Conservation (phyloP, 2,329 filamentous ascomycete species). For the Xylogone sp. region DNA sequence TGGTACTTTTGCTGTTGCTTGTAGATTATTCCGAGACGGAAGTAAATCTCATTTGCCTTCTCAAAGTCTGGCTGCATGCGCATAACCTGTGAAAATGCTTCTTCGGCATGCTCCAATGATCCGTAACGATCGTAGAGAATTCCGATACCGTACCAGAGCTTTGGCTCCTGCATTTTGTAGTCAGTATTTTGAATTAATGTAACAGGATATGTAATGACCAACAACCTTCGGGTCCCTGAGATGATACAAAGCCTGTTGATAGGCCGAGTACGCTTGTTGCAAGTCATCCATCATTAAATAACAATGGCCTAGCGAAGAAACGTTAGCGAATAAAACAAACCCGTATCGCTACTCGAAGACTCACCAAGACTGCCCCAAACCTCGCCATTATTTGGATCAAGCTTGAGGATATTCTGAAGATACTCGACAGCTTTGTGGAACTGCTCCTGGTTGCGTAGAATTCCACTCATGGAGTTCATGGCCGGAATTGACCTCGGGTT, state of each 20-base stretch:
- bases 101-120: constrained; percentile 93
- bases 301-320: constrained; percentile 73
- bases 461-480: constrained; percentile 91
- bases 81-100: constrained; percentile 98
- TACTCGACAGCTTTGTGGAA: constrained; percentile 94
- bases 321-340: constrained; percentile 12
- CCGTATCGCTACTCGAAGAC: constrained; percentile 21
- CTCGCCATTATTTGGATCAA: constrained; percentile 86
- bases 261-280: constrained; percentile 93
- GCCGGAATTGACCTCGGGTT: constrained; percentile 86
- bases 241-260: constrained; percentile 93
- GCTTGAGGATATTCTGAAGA: constrained; percentile 82
- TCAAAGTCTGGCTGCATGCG: constrained; percentile 96
- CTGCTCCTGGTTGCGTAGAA: constrained; percentile 86
- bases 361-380: constrained; percentile 93
- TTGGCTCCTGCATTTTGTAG: constrained; percentile 89
- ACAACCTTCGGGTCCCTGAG: constrained; percentile 84
- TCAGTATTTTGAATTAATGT: constrained; percentile 14
- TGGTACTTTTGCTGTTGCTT: constrained; percentile 95
- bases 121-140: constrained; percentile 97
- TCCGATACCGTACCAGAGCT: constrained; percentile 97
- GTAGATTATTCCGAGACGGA: constrained; percentile 98
- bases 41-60: constrained; percentile 99
- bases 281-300: constrained; percentile 98
- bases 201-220: constrained; percentile 2